Conservation (phyloP, 192 early-diverging fungal species). For the Chytriomyces sp. region DNA sequence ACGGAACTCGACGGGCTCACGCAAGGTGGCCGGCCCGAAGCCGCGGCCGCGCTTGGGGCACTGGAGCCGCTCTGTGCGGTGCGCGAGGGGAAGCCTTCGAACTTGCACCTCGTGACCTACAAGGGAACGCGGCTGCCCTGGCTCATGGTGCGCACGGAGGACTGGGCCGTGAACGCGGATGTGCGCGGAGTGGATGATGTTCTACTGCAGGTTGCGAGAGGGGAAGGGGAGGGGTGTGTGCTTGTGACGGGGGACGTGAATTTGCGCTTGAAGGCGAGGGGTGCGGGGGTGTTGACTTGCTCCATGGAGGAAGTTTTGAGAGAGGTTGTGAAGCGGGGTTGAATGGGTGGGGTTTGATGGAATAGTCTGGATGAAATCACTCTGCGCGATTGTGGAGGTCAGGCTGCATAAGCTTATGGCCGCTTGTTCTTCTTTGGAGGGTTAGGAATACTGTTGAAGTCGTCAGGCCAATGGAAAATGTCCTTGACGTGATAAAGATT, state of each 20-base stretch:
- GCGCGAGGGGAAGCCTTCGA: slow-evolving; percentile 18
- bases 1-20: slow-evolving; percentile 46
- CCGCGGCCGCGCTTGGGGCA: slow-evolving; percentile 17
- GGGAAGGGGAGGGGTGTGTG: slow-evolving; percentile 21
- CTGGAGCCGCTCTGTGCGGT: slow-evolving; percentile 17
- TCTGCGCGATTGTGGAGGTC: not conserved
- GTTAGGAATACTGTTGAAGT: no score
- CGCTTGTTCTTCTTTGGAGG: no score
- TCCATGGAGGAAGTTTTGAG: slow-evolving; percentile 18
- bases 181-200: slow-evolving; percentile 43
- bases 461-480: no score
- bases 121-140: slow-evolving; percentile 38
- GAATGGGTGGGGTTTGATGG: no score
- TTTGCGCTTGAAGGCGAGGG: slow-evolving; percentile 46
- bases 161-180: slow-evolving; percentile 29
- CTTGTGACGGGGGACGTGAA: slow-evolving; percentile 51
- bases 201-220: slow-evolving; percentile 29
- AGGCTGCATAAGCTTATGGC: no score
- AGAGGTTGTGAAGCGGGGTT: no score
- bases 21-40: slow-evolving; percentile 1
- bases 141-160: slow-evolving; percentile 45
- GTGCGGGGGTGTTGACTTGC: slow-evolving; percentile 33
- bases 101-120: slow-evolving; percentile 39
- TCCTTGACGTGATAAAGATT: no score
- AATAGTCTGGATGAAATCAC: not conserved